Evolutionary conservation across 306 rosid species (phyloP).

Genomic region (Castanospermum australe): DNA sequence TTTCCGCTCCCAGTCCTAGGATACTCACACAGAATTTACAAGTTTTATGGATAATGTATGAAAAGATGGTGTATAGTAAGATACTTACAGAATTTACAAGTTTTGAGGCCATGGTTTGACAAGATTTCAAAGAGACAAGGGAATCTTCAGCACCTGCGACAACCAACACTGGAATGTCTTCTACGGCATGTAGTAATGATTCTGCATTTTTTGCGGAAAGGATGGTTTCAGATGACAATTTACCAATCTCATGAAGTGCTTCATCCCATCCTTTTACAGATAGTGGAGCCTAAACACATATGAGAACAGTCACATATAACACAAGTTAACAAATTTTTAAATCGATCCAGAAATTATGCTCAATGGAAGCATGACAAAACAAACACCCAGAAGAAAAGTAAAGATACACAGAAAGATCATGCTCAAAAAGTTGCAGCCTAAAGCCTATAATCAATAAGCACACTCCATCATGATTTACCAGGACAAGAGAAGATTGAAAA

Average conservation of each 20-base stretch:
- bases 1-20: neutral
- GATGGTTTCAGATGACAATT: conserved; percentile 72
- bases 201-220: conserved; percentile 64
- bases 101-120: conserved; percentile 86
- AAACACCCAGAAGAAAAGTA: neutral
- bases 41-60: neutral
- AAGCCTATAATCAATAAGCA: neutral
- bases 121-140: conserved; percentile 72
- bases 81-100: conserved; percentile 75
- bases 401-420: neutral
- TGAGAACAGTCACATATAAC: conserved; percentile 4
- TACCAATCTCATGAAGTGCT: conserved; percentile 93
- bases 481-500: neutral
- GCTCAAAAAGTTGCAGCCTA: neutral
- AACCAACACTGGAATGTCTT: conserved; percentile 72
- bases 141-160: conserved; percentile 79
- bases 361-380: neutral
- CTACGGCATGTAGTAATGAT: conserved; percentile 64
- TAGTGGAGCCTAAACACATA: conserved; percentile 65
- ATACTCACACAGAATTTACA: neutral
- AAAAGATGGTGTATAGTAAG: neutral
- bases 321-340: neutral
- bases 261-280: conserved; percentile 94
- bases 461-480: neutral
- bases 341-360: conserved; percentile 7